phyloP scores from a whole-genome alignment of 2,329 filamentous ascomycete species.

The Curvularia verruculosa region DNA sequence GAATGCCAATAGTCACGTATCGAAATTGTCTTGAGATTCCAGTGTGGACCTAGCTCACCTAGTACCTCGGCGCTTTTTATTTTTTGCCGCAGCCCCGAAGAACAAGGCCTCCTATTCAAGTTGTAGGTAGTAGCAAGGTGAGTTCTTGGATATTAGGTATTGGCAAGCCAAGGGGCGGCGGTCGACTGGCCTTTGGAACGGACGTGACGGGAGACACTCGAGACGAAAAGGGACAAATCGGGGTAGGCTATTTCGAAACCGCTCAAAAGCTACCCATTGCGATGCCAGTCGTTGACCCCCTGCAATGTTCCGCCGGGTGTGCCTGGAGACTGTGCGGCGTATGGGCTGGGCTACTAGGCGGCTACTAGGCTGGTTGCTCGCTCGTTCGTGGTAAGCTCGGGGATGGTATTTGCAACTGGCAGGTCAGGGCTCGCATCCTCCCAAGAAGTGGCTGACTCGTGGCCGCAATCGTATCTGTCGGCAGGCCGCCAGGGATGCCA shows the following conservation, averaged over 20 bases:
- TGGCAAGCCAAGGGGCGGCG: neutral
- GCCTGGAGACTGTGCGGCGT: neutral
- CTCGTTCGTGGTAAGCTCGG: neutral
- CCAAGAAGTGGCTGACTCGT: conserved; percentile 13
- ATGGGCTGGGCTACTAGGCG: neutral
- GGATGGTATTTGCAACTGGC: neutral
- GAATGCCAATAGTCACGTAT: neutral
- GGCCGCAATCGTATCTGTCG: conserved; percentile 1
- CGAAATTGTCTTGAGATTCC: neutral
- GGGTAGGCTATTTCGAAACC: neutral
- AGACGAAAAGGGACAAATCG: neutral
- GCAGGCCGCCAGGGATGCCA: conserved; percentile 13
- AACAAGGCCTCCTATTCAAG: neutral
- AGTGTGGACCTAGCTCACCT: neutral
- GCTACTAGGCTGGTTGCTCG: neutral
- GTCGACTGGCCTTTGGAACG: neutral
- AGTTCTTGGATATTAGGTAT: neutral
- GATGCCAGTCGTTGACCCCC: neutral
- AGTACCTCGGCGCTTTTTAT: neutral
- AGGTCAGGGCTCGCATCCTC: neutral
- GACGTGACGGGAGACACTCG: neutral
- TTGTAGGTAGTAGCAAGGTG: neutral
- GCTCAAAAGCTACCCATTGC: neutral
- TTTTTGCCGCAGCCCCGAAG: neutral
- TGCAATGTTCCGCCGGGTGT: neutral